Base-by-base conservation (phyloP, 2,329 filamentous ascomycete genomes). In the Juglanconis juglandina region DNA sequence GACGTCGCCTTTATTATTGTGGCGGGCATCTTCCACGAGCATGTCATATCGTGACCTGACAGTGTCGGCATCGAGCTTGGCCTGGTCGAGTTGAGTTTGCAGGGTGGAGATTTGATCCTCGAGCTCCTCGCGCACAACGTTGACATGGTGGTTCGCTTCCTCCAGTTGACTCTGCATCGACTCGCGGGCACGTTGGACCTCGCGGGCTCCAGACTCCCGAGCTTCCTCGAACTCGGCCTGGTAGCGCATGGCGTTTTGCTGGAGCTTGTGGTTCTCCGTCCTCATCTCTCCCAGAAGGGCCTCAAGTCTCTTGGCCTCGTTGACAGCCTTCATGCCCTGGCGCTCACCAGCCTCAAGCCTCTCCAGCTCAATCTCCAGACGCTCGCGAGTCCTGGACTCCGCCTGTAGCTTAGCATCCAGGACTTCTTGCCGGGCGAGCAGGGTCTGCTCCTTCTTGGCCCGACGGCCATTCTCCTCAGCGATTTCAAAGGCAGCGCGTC, bases 171-270 rank as follows among this genome's bases (percentile, higher is more conserved):
- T 83, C 72, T 96, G 89, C 79, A 96, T 81, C 4, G 91, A 82
- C 64, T 88, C 85, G 61, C 90, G 89, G 13, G 88, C 91, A 51
- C 91, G 88, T 72, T 94, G 88, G 49, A 96, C 87, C 71, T 98
- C 93, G 42, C 86, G 83, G 46, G 88, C 86, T 59, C 87, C 92
- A 53, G 87, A 87, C 68, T 96, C 91, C 64, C 89, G 86, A 9
- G 91, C 90, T 68, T 96, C 91, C 62, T 92, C 85, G 68, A 94
- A 90, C 69, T 97, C 92, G 55, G 91, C 86, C 73, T 96, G 87
- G 70, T 87, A 89, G 46, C 86, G 84, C 65, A 87, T 81, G 24
- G 86, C 83, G 62, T 83, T 82, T 68, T 88, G 83, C 67, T 94
- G 87, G 59, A 94, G 83, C 64, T 88, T 86, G 68, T 89, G 81